Conservation (phyloP, 2,329 filamentous ascomycete genomes). For the Venturia asperata region DNA sequence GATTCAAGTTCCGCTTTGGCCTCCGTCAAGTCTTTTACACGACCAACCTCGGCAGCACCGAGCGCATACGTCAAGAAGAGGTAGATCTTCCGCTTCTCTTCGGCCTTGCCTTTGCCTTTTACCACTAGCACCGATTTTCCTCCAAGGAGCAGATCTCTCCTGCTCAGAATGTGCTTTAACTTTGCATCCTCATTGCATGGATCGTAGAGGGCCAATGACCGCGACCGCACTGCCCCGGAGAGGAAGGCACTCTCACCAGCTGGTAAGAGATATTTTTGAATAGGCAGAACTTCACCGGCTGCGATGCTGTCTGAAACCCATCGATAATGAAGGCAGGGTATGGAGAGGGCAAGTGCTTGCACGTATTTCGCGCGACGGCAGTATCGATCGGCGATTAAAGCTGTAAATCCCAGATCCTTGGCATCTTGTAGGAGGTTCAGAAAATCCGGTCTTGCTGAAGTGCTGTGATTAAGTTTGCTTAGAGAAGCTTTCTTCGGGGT, state of each 20-base stretch:
- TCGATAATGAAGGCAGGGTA: constrained; percentile 75
- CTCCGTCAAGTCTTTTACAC: constrained; percentile 58
- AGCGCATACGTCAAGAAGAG: constrained; percentile 73
- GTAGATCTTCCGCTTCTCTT: constrained; percentile 11
- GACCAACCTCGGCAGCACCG: constrained; percentile 60
- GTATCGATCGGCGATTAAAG: constrained; percentile 77
- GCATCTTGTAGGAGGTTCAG: constrained; percentile 51
- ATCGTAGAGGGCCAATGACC: constrained; percentile 56
- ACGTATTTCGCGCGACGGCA: constrained; percentile 87
- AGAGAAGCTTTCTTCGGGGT: constrained; percentile 16
- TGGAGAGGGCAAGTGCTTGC: constrained; percentile 81
- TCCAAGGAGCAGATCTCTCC: constrained; percentile 53
- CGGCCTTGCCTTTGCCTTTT: constrained; percentile 41
- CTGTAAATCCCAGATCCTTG: constrained; percentile 63
- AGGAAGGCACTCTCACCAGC: constrained; percentile 74
- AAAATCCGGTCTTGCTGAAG: background rate
- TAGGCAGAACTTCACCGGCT: constrained; percentile 57
- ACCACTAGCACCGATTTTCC: constrained; percentile 65
- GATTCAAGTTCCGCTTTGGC: constrained; percentile 54
- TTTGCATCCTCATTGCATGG: constrained; percentile 31
- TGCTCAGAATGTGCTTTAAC: constrained; percentile 25
- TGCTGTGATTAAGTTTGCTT: background rate
- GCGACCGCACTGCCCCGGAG: constrained; percentile 68
- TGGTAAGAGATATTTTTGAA: constrained; percentile 75
- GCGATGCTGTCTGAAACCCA: constrained; percentile 72